Base-by-base conservation (phyloP, 495 filamentous ascomycete species). In the Amphirosellinia nigrospora region DNA sequence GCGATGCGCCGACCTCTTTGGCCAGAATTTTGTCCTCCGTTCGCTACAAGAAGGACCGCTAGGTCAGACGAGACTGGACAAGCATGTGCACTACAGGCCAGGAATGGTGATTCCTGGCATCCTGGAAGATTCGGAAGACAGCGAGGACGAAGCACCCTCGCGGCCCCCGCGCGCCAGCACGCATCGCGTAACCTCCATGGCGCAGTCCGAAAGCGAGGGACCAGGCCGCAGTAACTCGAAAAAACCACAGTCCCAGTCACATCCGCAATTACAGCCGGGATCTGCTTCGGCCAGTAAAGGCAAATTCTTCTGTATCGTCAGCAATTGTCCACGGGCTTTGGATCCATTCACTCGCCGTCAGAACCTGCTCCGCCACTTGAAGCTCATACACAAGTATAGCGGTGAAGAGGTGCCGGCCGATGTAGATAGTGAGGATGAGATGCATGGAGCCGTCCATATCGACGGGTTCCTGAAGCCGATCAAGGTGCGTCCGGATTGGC, bases 1-100 rank as follows among this genome's bases (percentile, higher is more conserved):
- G 73, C 83, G 94, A 43, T 97, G 94, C 74, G 84, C 88, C 1
- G 83, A 84, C 38, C 81, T 97, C 0, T 94, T 96, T 73, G 85
- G 83, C 0, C 86, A 93, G 77, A 81, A 85, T 23, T 90, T 92
- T 82, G 74, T 73, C 7, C 87, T 93, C 72, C 83, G 86, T 52
- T 88, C 80, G 0, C 77, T 92, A 43, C 68, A 77, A 30, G 88
- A 91, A 72, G 76, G 69, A 23, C 78, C 78, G 72, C 64, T 9
- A 1, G 66, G 16, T 41, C 68, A 64, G 62, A 28, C 21, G 74
- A 71, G 7, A 4, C 45, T 48, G 2, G 56, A 70, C 0, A 58
- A 56, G 32, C 65, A 69, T 62, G 74, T 64, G 34, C 75, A 41
- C 0, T 86, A 85, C 52, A 64, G 43, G 0, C 82, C 84, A 0